Evolutionary conservation across 148 eudicot genomes (phyloP), one percentile per base, ranked within the genome.

Genomic region (Heliamphora exappendiculata): DNA sequence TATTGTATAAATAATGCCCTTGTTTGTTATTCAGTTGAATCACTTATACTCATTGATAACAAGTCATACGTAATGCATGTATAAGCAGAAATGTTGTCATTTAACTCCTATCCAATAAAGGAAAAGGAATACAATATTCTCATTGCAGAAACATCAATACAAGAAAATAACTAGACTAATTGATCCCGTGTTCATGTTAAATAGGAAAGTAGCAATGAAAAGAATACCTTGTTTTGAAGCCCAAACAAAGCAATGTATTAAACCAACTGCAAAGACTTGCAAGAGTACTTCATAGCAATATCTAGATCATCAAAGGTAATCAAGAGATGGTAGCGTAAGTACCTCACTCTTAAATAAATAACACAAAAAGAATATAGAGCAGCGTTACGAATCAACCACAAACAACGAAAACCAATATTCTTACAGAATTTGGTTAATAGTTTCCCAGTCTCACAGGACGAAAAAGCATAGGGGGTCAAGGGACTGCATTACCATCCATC

Each of bases 231-330:
- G 28, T 77, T 89, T 86, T 93, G 98, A 34, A 89, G 78, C 82
- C 86, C 89, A 82, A 93, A 94, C 59, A 88, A 86, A 47, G 86
- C 70, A 80, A 94, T 91, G 78, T 84, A 89, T 64, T 85, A 85
- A 19, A 83, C 86, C 77, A 91, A 75, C 71, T 81, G 86, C 76
- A 84, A 71, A 83, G 85, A 80, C 85, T 88, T 93, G 58, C 83
- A 78, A 29, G 81, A 84, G 86, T 88, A 85, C 81, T 93, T 95
- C n/a, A 86, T 75, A 80, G 97, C 82, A 53, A 97, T 97, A 83
- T 95, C 99, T 74, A 95, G 83, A 79, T 88, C 92, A 84, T 88
- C 89, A 81, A 88, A 88, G 78, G 86, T 83, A 78, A 87, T 84
- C 81, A 95, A 86, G 67, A 95, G 97, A 76, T 82, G 91, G 80